phyloP scores from a whole-genome alignment of 2,329 filamentous ascomycete species.

The Cladosporium sp. region DNA sequence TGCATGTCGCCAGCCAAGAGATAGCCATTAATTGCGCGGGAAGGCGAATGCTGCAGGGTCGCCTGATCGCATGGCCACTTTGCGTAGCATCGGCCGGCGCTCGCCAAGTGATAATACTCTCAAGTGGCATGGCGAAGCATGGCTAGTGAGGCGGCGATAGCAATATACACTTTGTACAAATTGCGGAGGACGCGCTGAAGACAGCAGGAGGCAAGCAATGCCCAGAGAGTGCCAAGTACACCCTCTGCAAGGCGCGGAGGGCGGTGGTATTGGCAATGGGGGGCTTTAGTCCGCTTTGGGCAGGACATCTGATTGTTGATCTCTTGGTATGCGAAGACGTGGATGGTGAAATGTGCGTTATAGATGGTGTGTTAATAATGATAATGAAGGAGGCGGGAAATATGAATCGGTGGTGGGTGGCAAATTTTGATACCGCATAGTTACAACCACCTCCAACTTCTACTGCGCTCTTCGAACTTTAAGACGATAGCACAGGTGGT shows the following conservation, averaged over 20 bases:
- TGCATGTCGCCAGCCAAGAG: slow-evolving; percentile 4
- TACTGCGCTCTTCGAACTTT: neutral
- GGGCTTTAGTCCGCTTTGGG: neutral
- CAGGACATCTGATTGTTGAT: slow-evolving; percentile 11
- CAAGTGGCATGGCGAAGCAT: neutral
- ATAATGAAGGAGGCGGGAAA: neutral
- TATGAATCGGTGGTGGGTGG: neutral
- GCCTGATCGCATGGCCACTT: neutral
- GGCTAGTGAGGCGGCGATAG: neutral
- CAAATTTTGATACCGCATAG: neutral
- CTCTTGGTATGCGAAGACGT: neutral
- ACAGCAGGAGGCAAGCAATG: slow-evolving; percentile 14
- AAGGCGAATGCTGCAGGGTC: slow-evolving; percentile 1
- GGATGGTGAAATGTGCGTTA: neutral
- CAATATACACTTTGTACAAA: slow-evolving; percentile 3
- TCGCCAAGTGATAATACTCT: slow-evolving; percentile 11
- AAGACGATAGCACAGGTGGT: neutral
- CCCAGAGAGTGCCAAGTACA: slow-evolving; percentile 11
- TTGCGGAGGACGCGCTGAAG: slow-evolving; percentile 13
- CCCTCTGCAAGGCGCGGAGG: slow-evolving; percentile 9
- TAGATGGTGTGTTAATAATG: neutral
- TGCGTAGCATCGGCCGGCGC: neutral
- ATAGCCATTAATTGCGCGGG: slow-evolving; percentile 9
- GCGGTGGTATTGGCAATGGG: slow-evolving; percentile 1
- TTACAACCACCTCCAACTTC: neutral